A percentile compares a stretch with the other conserved stretches of the same genome.
Evolutionary conservation across 2,329 filamentous ascomycete genomes (phyloP).

Genomic region (Aureobasidium sp.): DNA sequence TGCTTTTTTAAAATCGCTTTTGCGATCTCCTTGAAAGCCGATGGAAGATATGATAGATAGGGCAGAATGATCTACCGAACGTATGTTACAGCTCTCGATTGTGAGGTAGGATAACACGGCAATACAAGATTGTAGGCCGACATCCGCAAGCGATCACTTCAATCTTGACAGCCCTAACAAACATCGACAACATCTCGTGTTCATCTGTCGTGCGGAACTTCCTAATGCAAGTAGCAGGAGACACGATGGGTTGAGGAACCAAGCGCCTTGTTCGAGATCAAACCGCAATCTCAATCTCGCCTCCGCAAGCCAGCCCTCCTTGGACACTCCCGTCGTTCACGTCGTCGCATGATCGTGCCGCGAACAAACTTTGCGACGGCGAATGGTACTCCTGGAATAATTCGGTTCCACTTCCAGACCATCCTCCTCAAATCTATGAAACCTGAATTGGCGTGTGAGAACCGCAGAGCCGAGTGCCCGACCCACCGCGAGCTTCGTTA

Average conservation of each 20-base stretch:
- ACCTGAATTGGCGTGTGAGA: not conserved
- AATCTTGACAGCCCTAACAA: not conserved
- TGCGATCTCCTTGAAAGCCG: too few species aligned
- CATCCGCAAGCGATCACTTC: not conserved
- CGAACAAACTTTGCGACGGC: not conserved
- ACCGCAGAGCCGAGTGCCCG: not conserved
- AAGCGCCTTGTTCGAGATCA: not conserved
- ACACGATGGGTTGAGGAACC: not conserved
- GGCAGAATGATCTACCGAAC: not conserved
- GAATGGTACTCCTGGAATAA: not conserved
- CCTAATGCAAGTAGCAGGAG: not conserved
- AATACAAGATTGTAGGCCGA: not conserved
- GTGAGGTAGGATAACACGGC: too few species aligned
- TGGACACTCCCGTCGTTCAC: not conserved
- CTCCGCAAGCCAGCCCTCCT: not conserved
- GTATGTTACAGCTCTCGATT: not conserved
- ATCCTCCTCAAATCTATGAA: not conserved
- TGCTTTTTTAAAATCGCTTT: too few species aligned
- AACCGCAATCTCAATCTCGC: slow-evolving; percentile 1
- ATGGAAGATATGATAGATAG: too few species aligned
- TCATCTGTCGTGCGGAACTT: not conserved
- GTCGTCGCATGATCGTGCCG: not conserved
- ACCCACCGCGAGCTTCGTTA: not conserved
- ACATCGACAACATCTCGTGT: slow-evolving; percentile 1
- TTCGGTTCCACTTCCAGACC: not conserved